Evolutionary conservation across 2,329 filamentous ascomycete species (phyloP).

Genomic region (Biscogniauxia sp.): DNA sequence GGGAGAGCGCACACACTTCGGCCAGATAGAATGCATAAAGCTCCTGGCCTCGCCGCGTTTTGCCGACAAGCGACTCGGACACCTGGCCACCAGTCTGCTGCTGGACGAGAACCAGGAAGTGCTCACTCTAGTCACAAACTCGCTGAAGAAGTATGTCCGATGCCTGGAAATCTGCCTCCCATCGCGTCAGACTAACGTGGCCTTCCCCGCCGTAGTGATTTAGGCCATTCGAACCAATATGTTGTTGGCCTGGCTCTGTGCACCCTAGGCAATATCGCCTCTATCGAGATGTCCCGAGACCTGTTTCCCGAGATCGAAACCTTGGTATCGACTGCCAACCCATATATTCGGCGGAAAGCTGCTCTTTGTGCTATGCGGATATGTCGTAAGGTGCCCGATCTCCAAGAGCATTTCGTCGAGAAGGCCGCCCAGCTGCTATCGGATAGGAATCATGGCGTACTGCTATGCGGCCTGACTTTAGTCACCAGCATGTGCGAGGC

Average conservation of each 20-base stretch:
- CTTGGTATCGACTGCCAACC: constrained; percentile 87
- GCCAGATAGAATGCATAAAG: constrained; percentile 98
- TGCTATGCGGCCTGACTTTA: constrained; percentile 87
- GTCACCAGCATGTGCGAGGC: constrained; percentile 92
- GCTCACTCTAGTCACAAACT: constrained; percentile 94
- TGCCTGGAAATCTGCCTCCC: background rate
- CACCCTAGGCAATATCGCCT: constrained; percentile 96
- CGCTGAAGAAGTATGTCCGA: constrained; percentile 79
- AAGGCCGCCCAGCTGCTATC: constrained; percentile 86
- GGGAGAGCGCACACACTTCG: constrained; percentile 96
- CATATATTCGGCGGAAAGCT: constrained; percentile 96
- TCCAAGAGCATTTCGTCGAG: constrained; percentile 95
- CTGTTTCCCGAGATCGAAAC: constrained; percentile 94
- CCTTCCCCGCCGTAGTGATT: constrained; percentile 59
- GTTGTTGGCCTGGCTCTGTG: constrained; percentile 95
- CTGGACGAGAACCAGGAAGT: constrained; percentile 99
- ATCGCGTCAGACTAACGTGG: constrained; percentile 33
- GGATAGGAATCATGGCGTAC: constrained; percentile 92
- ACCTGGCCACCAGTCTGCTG: constrained; percentile 92
- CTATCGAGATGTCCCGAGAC: constrained; percentile 96
- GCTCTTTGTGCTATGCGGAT: constrained; percentile 99
- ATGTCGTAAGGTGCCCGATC: constrained; percentile 94
- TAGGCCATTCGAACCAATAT: constrained; percentile 97
- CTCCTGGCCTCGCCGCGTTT: constrained; percentile 94
- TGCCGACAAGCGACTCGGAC: constrained; percentile 93